These are phyloP conservation scores for Naganishia sp. DNA, from an alignment of 1,284 basidiomycete species.

Conservation along the genomic window DNA sequence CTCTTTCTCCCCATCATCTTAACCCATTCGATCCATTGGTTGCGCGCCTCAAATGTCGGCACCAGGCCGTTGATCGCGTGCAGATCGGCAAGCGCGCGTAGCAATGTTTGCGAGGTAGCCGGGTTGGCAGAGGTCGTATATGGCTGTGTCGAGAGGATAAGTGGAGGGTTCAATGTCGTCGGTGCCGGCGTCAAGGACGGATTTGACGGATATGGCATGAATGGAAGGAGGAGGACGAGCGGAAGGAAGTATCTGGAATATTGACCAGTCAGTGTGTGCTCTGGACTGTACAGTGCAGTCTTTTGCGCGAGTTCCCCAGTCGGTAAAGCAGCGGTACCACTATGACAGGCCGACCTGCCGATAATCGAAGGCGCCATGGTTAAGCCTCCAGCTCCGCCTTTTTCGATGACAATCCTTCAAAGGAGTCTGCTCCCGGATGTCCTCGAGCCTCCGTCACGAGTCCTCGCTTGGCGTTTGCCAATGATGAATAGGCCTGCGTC, in stretches of 20 bases:
- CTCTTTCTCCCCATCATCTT: constrained; percentile 24
- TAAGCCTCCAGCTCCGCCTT: no score
- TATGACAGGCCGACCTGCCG: background rate
- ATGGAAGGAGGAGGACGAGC: constrained; percentile 39
- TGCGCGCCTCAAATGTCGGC: constrained; percentile 32
- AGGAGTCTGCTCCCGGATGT: no score
- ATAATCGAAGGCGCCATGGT: no score
- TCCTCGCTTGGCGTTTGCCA: no score
- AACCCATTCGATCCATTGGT: constrained; percentile 24
- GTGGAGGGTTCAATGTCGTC: constrained; percentile 51
- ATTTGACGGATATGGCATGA: constrained; percentile 31
- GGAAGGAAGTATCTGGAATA: constrained; percentile 52
- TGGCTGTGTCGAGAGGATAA: constrained; percentile 45
- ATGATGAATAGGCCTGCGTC: no score
- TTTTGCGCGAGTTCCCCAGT: constrained; percentile 8
- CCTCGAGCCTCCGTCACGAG: no score
- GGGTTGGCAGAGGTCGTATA: constrained; percentile 48
- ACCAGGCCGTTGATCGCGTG: constrained; percentile 51
- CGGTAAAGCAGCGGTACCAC: constrained; percentile 4
- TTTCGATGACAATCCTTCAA: no score
- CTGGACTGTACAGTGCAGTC: no score
- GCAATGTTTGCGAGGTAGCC: constrained; percentile 65
- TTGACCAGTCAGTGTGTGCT: no score
- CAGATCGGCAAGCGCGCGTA: constrained; percentile 50
- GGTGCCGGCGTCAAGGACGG: constrained; percentile 41